These are phyloP conservation scores for Lipomyces chichibuensis DNA, from an alignment of 805 yeast species.

Conservation along the genomic window DNA sequence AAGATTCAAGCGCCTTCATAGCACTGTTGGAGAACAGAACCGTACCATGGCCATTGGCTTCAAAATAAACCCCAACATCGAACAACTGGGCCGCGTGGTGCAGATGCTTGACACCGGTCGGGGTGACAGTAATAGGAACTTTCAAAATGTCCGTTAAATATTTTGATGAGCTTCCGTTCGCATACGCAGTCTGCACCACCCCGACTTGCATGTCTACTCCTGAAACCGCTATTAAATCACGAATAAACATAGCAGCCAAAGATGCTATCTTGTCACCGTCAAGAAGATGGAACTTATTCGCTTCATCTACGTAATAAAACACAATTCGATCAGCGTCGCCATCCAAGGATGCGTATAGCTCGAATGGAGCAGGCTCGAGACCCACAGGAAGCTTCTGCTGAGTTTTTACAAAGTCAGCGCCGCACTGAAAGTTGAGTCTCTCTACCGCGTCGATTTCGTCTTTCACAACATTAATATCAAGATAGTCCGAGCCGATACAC, in stretches of 20 bases:
- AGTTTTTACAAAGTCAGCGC: constrained; percentile 95
- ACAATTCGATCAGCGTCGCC: constrained; percentile 98
- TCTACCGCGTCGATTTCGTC: constrained; percentile 62
- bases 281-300: constrained; percentile 48
- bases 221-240: constrained; percentile 54
- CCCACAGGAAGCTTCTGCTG: constrained; percentile 76
- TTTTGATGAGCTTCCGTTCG: constrained; percentile 87
- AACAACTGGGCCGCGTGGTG: constrained; percentile 84
- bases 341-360: constrained; percentile 81
- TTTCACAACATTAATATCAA: constrained; percentile 48
- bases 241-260: constrained; percentile 70
- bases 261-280: constrained; percentile 97
- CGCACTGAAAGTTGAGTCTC: constrained; percentile 75
- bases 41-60: constrained; percentile 99
- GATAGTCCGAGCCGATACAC: constrained; percentile 47
- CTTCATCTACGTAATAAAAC: constrained; percentile 54
- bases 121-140: constrained; percentile 82
- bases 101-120: constrained; percentile 95
- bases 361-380: constrained; percentile 50
- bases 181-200: constrained; percentile 96
- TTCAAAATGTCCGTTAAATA: constrained; percentile 63
- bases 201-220: constrained; percentile 59
- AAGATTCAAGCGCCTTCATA: constrained; percentile 45
- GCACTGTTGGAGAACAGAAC: constrained; percentile 71
- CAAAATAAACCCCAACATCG: constrained; percentile 93